Evolutionary conservation across 2,329 filamentous ascomycete species (phyloP).

Genomic region (Microsporum canis): DNA sequence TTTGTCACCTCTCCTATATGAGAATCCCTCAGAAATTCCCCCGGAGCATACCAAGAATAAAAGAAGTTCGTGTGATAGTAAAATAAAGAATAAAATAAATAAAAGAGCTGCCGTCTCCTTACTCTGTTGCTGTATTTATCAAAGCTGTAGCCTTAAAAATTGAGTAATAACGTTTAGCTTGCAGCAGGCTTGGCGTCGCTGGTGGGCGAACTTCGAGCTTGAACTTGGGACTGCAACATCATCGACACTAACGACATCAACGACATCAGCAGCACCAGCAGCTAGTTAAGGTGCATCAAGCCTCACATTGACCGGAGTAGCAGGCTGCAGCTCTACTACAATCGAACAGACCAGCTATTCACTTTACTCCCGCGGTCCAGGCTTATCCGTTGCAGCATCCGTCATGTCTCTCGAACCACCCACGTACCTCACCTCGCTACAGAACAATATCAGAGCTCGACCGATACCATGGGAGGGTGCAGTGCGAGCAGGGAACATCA

Average conservation of each 20-base stretch:
- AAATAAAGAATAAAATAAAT: too few relatives aligned
- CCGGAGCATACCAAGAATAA: too few relatives aligned
- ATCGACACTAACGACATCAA: background rate
- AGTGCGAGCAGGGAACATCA: slow-evolving; percentile 84
- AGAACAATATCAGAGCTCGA: slow-evolving; percentile 92
- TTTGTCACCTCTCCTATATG: too few relatives aligned
- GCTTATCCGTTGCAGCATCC: background rate
- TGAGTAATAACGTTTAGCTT: background rate
- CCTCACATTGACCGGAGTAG: background rate
- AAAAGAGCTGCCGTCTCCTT: background rate
- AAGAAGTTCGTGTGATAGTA: too few relatives aligned
- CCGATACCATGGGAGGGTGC: slow-evolving; percentile 98
- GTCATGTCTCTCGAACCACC: slow-evolving; percentile 88
- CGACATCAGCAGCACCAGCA: background rate
- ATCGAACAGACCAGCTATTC: background rate
- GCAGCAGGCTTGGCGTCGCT: background rate
- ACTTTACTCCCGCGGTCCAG: background rate
- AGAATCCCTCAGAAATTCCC: too few relatives aligned
- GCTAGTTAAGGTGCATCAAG: background rate
- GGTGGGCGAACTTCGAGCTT: too few relatives aligned
- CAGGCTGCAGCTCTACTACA: background rate
- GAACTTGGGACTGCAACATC: background rate
- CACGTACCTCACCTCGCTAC: slow-evolving; percentile 74
- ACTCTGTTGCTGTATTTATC: background rate
- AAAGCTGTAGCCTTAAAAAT: background rate